Base-by-base conservation (phyloP, 2,329 filamentous ascomycete genomes). In the Acrocalymma vagum region DNA sequence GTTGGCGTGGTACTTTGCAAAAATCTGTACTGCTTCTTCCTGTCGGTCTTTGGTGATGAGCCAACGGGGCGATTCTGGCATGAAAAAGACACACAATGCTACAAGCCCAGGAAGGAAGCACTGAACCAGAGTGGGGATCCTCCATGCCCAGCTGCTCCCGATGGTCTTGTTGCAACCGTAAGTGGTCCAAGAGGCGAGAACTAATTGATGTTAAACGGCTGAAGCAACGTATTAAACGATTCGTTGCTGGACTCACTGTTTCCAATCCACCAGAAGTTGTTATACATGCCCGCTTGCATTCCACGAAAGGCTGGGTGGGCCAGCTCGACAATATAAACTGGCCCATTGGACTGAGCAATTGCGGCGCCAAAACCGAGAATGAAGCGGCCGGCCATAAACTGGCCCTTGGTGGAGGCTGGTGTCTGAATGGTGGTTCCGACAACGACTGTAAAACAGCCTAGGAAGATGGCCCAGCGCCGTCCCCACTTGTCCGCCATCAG, bases 21-120 rank as follows among this genome's bases (percentile, higher is more conserved):
- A 69, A 7, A 83, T 73, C 4, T 70, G 60, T 15, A 77, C 68
- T 1, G 79, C 81, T 52, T 84, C 75, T 17, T 82, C 78, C 3
- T 74, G 66, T 10, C 77, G 75, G 29, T 79, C 78, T 21, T 79
- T 74, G 44, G 73, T 72, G 35, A 81, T 75, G 11, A 83, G 69
- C 81, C 81, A 84, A 45, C 83, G 73, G 2, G 82, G 83, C 1
- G 75, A 80, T 48, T 86, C 83, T 0, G 82, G 82, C 6, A 81
- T 72, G 31, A 47, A 50, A 15, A 28, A 51, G n/a, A n/a, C n/a
- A n/a, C n/a, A n/a, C 4, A 55, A 36, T 36, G 46, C 53, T 6
- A 62, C 33, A n/a, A 80, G 64, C 44, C 78, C 71, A 59, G 66
- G 55, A 8, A 71, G 38, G 7, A 72, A 72, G 9, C 73, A 77